These are phyloP conservation scores for Colletotrichum shisoi DNA, from an alignment of 2,329 filamentous ascomycete species.

Conservation along the genomic window DNA sequence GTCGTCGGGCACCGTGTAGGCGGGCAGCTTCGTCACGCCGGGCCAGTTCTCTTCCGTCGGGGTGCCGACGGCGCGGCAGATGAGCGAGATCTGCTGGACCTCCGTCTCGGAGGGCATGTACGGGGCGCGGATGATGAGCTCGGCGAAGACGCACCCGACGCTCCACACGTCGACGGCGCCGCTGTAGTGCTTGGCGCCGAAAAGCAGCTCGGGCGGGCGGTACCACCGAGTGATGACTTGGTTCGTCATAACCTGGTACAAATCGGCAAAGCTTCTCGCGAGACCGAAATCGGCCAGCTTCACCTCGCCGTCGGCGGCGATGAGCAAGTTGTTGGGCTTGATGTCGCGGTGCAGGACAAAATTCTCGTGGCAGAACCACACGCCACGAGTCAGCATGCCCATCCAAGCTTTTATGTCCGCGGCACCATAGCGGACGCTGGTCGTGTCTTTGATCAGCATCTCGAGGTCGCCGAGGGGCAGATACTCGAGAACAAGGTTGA, in stretches of 20 bases:
- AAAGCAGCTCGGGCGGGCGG: constrained; percentile 90
- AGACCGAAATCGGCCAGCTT: constrained; percentile 98
- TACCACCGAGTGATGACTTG: constrained; percentile 99
- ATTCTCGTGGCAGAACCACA: constrained; percentile 97
- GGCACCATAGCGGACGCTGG: constrained; percentile 78
- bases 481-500: constrained; percentile 94
- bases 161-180: constrained; percentile 95
- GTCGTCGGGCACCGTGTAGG: constrained; percentile 76
- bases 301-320: constrained; percentile 89
- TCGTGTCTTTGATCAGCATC: constrained; percentile 87
- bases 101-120: constrained; percentile 87
- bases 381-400: constrained; percentile 90
- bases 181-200: constrained; percentile 86
- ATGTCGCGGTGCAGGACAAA: constrained; percentile 96
- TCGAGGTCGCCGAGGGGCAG: constrained; percentile 93
- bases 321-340: constrained; percentile 97
- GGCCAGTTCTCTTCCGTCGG: constrained; percentile 96
- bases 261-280: constrained; percentile 87
- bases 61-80: constrained; percentile 85
- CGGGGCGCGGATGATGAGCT: constrained; percentile 82
- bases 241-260: constrained; percentile 85
- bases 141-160: constrained; percentile 90
- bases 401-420: constrained; percentile 98
- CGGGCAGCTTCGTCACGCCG: constrained; percentile 80
- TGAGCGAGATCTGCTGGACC: constrained; percentile 83